These are phyloP conservation scores for Phoma sp. DNA, from an alignment of 2,329 filamentous ascomycete species.

Conservation along the genomic window DNA sequence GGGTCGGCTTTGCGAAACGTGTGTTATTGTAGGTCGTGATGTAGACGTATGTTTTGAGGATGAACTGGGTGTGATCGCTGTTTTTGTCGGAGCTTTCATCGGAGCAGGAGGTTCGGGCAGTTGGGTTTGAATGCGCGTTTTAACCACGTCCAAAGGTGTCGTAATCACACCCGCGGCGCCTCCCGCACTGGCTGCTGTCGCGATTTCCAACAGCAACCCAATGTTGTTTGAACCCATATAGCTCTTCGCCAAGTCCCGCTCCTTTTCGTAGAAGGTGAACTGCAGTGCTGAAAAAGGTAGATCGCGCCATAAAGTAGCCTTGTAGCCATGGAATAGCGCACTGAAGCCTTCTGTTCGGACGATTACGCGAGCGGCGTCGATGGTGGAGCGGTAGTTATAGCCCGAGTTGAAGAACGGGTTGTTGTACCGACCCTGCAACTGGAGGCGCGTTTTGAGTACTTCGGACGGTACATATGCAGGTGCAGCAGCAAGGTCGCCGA, in stretches of 20 bases:
- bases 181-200: constrained; percentile 88
- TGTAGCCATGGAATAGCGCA: constrained; percentile 95
- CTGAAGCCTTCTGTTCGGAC: constrained; percentile 79
- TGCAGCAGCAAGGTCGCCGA: constrained; percentile 90
- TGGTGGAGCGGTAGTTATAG: constrained; percentile 90
- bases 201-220: constrained; percentile 80
- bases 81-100: constrained; percentile 22
- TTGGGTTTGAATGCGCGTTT: constrained; percentile 95
- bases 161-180: constrained; percentile 93
- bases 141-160: constrained; percentile 95
- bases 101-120: constrained; percentile 58
- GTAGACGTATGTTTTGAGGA: constrained; percentile 42
- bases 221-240: constrained; percentile 85
- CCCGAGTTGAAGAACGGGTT: constrained; percentile 93
- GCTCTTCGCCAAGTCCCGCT: constrained; percentile 78
- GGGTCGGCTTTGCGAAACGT: constrained; percentile 59
- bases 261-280: constrained; percentile 98
- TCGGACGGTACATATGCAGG: constrained; percentile 96
- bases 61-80: constrained; percentile 25
- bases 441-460: constrained; percentile 94
- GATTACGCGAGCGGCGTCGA: constrained; percentile 86
- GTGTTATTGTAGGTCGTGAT: constrained; percentile 30
- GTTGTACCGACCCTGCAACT: constrained; percentile 92
- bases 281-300: constrained; percentile 95
- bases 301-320: constrained; percentile 92